Evolutionary conservation across 2,329 filamentous ascomycete genomes (phyloP), one percentile per base, ranked within the genome.

Genomic region (Beauveria asiatica): DNA sequence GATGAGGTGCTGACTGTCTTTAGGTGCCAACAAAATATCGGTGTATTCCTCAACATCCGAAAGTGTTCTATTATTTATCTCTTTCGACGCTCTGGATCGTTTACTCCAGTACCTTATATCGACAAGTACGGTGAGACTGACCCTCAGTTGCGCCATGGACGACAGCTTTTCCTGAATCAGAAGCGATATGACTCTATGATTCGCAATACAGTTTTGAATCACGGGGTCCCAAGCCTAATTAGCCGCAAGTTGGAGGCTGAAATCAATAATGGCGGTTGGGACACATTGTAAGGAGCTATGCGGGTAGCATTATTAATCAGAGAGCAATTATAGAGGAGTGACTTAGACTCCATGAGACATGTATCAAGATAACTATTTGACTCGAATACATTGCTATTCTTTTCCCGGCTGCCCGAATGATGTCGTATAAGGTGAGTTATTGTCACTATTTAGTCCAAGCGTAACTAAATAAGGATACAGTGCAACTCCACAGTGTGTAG

Each of bases 211-310:
- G 97, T 95, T 87, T 78, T 97, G 62, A 84, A 86, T 54, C 92
- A 97, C 67, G 87, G 89, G 5, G 85, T 99, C 30, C 92, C 92
- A 41, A 95, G 89, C 65, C 86, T 91, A 51, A 96, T 99, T 70
- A 90, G 89, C 65, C 82, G 94, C 65, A 93, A 91, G 74, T 75
- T 99, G 65, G 94, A 99, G 77, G 88, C 90, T 16, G 94, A 99
- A 72, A 91, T 97, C 49, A 99, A 99, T 70, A 97, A 91, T 67
- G 94, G 94, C 0, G 94, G 94, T 0, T 99, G 94, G 94, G 94
- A 99, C 77, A 97, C 85, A 44, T 63, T 75, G 60, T 75, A 67
- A 67, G 25, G 25, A 55, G 30, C n/a, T 21, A 27, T 57, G 33
- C 42, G 50, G 57, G 57, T 56, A 44, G 52, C 25, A 45, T 57